A percentile compares a stretch with the other conserved stretches of the same genome.
phyloP scores from a whole-genome alignment of 331 rosid genomes.

The Phaseolus coccineus region DNA sequence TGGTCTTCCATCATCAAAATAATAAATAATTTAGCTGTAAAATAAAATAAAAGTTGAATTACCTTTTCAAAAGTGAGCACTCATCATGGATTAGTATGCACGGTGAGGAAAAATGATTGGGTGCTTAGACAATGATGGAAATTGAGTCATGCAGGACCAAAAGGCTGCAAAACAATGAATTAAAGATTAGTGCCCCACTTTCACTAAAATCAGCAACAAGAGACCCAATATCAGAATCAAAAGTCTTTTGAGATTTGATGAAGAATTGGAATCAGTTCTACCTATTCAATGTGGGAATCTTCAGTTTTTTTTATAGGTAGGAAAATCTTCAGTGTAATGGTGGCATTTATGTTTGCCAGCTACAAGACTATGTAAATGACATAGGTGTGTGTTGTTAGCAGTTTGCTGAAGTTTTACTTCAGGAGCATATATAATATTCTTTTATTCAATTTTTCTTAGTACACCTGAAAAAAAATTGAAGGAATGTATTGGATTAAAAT shows the following conservation, averaged over 20 bases:
- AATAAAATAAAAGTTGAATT: constrained; percentile 34
- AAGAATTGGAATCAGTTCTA: constrained; percentile 7
- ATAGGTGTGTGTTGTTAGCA: background rate
- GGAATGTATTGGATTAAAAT: too few species aligned
- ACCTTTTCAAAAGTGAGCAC: constrained; percentile 45
- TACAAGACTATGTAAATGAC: background rate
- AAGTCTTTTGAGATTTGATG: constrained; percentile 14
- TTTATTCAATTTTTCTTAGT: background rate
- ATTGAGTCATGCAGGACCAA: background rate
- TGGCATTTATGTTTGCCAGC: constrained; percentile 27
- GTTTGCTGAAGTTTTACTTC: background rate
- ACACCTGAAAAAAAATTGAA: too few species aligned
- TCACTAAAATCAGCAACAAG: background rate
- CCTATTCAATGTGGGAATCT: constrained; percentile 31
- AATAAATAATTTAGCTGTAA: background rate
- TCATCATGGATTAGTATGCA: constrained; percentile 32
- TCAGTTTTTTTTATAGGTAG: background rate
- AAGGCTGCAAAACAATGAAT: background rate
- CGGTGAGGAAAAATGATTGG: constrained; percentile 38
- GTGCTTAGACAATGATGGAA: constrained; percentile 38
- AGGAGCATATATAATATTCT: background rate
- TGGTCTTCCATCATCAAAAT: constrained; percentile 23
- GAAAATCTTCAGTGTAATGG: constrained; percentile 20
- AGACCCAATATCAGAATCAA: background rate
- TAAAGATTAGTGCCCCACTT: constrained; percentile 31